A percentile compares a stretch with the other conserved stretches of the same genome.
phyloP scores from a whole-genome alignment of 2,329 filamentous ascomycete genomes.

The Diaporthe vaccinii region DNA sequence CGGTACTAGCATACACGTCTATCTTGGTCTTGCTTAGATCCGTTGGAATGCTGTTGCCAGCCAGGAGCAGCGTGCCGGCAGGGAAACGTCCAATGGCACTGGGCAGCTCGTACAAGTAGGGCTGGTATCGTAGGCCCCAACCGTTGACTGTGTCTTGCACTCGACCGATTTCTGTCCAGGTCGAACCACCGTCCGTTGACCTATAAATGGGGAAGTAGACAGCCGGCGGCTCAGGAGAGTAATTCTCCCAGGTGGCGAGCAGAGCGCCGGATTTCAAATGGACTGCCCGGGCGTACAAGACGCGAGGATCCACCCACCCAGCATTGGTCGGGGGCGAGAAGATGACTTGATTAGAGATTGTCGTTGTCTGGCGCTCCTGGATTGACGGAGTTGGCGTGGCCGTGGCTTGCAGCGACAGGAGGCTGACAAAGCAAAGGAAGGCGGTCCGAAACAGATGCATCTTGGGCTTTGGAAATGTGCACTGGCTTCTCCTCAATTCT shows the following conservation, averaged over 20 bases:
- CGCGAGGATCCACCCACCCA: slow-evolving; percentile 51
- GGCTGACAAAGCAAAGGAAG: not conserved
- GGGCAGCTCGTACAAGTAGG: slow-evolving; percentile 75
- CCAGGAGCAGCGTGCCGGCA: slow-evolving; percentile 74
- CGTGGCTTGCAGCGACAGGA: slow-evolving; percentile 13
- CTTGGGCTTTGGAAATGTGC: not conserved
- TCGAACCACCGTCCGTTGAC: slow-evolving; percentile 65
- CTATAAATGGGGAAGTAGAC: slow-evolving; percentile 68
- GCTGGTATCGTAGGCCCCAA: slow-evolving; percentile 78
- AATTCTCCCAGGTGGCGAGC: slow-evolving; percentile 69
- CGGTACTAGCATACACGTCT: slow-evolving; percentile 75
- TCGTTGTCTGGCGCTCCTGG: slow-evolving; percentile 12
- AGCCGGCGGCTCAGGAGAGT: slow-evolving; percentile 66
- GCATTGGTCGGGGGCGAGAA: slow-evolving; percentile 23
- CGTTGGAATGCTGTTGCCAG: slow-evolving; percentile 69
- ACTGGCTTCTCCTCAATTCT: not conserved
- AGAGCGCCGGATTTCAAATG: slow-evolving; percentile 60
- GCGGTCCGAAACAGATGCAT: slow-evolving; percentile 12
- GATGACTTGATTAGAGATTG: not conserved
- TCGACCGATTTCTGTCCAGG: slow-evolving; percentile 73
- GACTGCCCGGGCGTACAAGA: slow-evolving; percentile 59
- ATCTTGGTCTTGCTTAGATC: slow-evolving; percentile 75
- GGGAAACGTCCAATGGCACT: slow-evolving; percentile 69
- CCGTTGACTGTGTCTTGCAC: slow-evolving; percentile 74
- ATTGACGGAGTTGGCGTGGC: slow-evolving; percentile 19